Percentiles rank a stretch among this genome's conserved stretches.
Evolutionary conservation across 176 grass and related monocot species (phyloP).

Genomic region (Bolboschoenus planiculmis): DNA sequence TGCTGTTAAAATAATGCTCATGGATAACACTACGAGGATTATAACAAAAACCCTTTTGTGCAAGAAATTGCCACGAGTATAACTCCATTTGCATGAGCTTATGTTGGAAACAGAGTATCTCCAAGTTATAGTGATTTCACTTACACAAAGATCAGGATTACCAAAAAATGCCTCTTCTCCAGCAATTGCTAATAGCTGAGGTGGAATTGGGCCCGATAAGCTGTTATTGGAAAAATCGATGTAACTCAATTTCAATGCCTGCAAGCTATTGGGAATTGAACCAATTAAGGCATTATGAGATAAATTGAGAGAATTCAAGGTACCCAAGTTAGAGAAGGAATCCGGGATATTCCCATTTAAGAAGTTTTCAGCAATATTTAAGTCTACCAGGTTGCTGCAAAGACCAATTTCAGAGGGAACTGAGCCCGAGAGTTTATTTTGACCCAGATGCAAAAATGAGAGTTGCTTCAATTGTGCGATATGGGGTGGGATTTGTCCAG

Average conservation of each 20-base stretch:
- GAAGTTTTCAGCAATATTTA: slow-evolving; percentile 71
- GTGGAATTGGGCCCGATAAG: slow-evolving; percentile 70
- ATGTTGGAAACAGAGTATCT: slow-evolving; percentile 35
- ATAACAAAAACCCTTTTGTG: slow-evolving; percentile 33
- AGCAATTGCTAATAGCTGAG: slow-evolving; percentile 52
- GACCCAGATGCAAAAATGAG: slow-evolving; percentile 64
- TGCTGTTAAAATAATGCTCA: slow-evolving; percentile 45
- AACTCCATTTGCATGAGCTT: slow-evolving; percentile 43
- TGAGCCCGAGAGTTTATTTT: slow-evolving; percentile 45
- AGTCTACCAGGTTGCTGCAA: slow-evolving; percentile 58
- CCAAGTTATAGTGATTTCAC: slow-evolving; percentile 26
- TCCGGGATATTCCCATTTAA: slow-evolving; percentile 55
- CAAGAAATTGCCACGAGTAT: slow-evolving; percentile 26
- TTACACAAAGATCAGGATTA: slow-evolving; percentile 60
- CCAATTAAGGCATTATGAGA: slow-evolving; percentile 70
- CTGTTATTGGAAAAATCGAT: slow-evolving; percentile 76
- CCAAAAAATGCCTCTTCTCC: slow-evolving; percentile 69
- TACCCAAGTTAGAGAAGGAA: slow-evolving; percentile 34
- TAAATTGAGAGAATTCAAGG: slow-evolving; percentile 70
- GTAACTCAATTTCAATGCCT: slow-evolving; percentile 61
- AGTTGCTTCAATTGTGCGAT: slow-evolving; percentile 66
- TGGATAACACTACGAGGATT: slow-evolving; percentile 33
- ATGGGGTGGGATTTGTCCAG: slow-evolving; percentile 45
- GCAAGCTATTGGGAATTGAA: slow-evolving; percentile 56
- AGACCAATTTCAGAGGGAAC: slow-evolving; percentile 63